Percentiles rank a stretch among this genome's conserved stretches.
Conservation (phyloP, 2,329 filamentous ascomycete genomes). For the Aspergillus novoparasiticus region DNA sequence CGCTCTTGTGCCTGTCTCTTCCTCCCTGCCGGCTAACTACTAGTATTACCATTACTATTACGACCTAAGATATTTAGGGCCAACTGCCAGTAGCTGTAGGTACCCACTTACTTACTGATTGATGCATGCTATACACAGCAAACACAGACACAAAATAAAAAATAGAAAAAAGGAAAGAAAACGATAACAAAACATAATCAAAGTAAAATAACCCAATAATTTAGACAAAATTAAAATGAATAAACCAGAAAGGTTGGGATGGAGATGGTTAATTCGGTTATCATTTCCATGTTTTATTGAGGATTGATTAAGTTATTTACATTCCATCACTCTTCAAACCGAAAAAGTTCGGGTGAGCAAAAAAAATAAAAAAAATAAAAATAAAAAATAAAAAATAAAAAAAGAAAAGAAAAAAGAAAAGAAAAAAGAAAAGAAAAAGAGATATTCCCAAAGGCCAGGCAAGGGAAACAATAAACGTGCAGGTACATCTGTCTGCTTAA, state of each 20-base stretch:
- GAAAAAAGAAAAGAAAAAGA: conserved; percentile 1
- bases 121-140: conserved; percentile 1
- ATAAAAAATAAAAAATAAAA: background rate
- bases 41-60: background rate
- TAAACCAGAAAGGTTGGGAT: background rate
- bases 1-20: background rate
- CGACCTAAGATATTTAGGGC: background rate
- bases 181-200: background rate
- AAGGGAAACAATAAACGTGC: conserved; percentile 19
- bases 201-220: background rate
- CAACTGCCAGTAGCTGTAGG: background rate
- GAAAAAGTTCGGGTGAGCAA: background rate
- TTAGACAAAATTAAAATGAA: background rate
- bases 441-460: background rate
- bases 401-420: background rate
- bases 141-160: conserved; percentile 1
- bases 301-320: background rate
- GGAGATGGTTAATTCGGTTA: background rate
- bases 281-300: background rate
- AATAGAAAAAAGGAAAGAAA: background rate
- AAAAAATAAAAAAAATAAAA: background rate
- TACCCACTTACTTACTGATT: background rate
- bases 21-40: background rate
- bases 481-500: conserved; percentile 9
- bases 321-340: background rate